phyloP scores from a whole-genome alignment of 2,329 filamentous ascomycete species.

The Lojkania enalia region DNA sequence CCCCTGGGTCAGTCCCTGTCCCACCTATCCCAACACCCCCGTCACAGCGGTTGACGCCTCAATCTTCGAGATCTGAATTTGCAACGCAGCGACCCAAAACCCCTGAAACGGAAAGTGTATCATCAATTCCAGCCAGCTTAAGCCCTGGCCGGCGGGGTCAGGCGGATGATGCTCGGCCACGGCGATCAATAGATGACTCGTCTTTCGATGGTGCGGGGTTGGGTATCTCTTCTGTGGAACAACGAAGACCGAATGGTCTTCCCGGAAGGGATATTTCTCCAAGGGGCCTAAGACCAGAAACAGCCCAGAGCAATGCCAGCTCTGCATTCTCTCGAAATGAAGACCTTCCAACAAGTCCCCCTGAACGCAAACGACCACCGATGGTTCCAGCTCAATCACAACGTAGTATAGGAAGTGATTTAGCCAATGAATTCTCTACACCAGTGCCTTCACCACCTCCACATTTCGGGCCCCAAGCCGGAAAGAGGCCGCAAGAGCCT shows the following conservation, averaged over 20 bases:
- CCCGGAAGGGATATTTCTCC: conserved; percentile 39
- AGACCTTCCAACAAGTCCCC: conserved; percentile 40
- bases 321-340: conserved; percentile 34
- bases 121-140: conserved; percentile 24
- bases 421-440: conserved; percentile 26
- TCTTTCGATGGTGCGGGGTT: conserved; percentile 25
- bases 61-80: conserved; percentile 46
- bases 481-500: conserved; percentile 17
- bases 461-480: conserved; percentile 15
- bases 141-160: conserved; percentile 33
- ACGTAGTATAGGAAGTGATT: conserved; percentile 28
- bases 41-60: conserved; percentile 44
- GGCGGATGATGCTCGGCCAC: conserved; percentile 36
- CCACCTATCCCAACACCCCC: conserved; percentile 32
- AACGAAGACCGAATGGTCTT: conserved; percentile 34
- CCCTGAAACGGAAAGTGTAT: conserved; percentile 29
- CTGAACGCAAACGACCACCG: conserved; percentile 67
- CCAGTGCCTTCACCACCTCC: conserved; percentile 20
- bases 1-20: conserved; percentile 23
- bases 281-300: conserved; percentile 37
- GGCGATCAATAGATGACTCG: conserved; percentile 32
- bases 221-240: conserved; percentile 28
- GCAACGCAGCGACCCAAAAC: conserved; percentile 31
- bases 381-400: conserved; percentile 58
- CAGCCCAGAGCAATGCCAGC: conserved; percentile 41